phyloP scores from a whole-genome alignment of 345 rosid species.

The Brassica rapa region DNA sequence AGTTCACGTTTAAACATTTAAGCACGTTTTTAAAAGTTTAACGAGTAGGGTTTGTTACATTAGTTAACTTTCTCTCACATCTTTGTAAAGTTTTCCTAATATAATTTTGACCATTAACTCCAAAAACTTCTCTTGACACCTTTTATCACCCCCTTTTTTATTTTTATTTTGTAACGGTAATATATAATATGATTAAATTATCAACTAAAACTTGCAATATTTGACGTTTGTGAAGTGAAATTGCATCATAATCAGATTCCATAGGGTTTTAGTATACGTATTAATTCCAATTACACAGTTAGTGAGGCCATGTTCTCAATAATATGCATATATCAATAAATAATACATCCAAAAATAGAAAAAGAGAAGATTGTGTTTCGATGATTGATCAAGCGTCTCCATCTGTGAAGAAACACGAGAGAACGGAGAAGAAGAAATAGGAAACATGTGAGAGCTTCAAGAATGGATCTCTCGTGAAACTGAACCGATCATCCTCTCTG shows the following conservation, averaged over 20 bases:
- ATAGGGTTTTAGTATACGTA: neutral
- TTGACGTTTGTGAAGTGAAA: neutral
- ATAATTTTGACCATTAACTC: constrained; percentile 5
- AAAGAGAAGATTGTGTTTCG: constrained; percentile 17
- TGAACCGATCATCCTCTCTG: constrained; percentile 38
- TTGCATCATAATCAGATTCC: neutral
- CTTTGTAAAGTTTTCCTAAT: neutral
- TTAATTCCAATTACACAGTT: neutral
- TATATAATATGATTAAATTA: neutral
- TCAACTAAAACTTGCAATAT: neutral
- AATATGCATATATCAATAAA: neutral
- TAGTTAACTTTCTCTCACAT: neutral
- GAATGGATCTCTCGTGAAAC: constrained; percentile 49
- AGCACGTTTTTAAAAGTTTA: neutral
- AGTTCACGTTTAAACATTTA: neutral
- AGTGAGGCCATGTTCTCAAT: neutral
- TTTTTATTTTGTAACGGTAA: neutral
- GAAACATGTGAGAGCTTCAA: constrained; percentile 42
- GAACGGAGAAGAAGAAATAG: constrained; percentile 39
- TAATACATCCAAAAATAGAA: neutral
- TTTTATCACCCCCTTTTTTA: neutral
- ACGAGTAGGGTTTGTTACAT: neutral
- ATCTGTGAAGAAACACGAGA: constrained; percentile 47
- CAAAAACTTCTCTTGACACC: constrained; percentile 10
- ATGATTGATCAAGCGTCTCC: constrained; percentile 39